A percentile compares a stretch with the other conserved stretches of the same genome.
phyloP scores from a whole-genome alignment of 768 basidiomycete species.

The Trametes cingulata region DNA sequence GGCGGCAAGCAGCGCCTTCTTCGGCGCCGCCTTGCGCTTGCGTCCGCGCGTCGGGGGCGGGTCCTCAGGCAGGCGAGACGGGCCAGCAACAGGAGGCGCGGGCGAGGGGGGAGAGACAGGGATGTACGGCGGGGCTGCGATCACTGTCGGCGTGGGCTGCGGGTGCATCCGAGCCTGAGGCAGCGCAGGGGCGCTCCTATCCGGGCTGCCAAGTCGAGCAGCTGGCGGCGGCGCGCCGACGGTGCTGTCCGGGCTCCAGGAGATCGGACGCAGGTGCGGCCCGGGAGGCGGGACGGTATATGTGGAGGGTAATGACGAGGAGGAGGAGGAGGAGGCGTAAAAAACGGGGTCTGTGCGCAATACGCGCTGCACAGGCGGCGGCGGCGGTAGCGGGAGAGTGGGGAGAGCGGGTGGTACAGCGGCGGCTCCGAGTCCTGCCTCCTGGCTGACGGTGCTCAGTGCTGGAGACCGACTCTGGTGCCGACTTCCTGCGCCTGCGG shows the following conservation, averaged over 20 bases:
- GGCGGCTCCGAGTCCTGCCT: background rate
- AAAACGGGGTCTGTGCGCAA: slow-evolving; percentile 12
- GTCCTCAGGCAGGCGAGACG: slow-evolving; percentile 9
- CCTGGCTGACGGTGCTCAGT: background rate
- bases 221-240: background rate
- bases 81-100: slow-evolving; percentile 15
- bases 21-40: slow-evolving; percentile 9
- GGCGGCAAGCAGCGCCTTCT: background rate
- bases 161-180: background rate
- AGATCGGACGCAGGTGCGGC: slow-evolving; percentile 16
- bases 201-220: slow-evolving; percentile 1
- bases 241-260: slow-evolving; percentile 6
- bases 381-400: slow-evolving; percentile 2
- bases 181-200: slow-evolving; percentile 15
- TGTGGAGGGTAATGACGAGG: background rate
- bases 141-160: background rate
- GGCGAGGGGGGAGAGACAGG: background rate
- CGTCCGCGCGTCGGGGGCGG: background rate
- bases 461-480: slow-evolving; percentile 4
- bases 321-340: slow-evolving; percentile 10
- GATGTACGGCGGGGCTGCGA: background rate
- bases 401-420: background rate
- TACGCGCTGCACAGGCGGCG: background rate
- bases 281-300: slow-evolving; percentile 3
- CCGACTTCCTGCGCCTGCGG: background rate